These are phyloP conservation scores for Boeremia exigua DNA, from an alignment of 2,329 filamentous ascomycete genomes.

Conservation along the genomic window DNA sequence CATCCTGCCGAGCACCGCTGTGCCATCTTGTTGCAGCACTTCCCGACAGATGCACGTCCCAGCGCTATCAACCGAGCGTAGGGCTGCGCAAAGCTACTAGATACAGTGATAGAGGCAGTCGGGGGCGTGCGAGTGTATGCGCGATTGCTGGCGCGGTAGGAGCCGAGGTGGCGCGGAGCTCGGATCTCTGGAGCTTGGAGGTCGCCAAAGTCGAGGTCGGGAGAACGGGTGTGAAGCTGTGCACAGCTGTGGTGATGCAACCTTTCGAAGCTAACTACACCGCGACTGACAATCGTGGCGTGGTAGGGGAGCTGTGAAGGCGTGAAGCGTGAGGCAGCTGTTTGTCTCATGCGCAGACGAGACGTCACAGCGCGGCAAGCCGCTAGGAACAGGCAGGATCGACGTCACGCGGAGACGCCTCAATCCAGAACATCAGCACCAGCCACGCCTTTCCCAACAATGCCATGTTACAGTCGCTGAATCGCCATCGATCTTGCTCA, in stretches of 20 bases:
- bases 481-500: background rate
- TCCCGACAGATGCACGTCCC: background rate
- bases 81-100: background rate
- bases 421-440: slow-evolving; percentile 8
- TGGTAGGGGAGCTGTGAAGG: background rate
- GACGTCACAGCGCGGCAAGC: slow-evolving; percentile 28
- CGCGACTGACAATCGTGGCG: background rate
- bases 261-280: background rate
- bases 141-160: background rate
- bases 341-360: slow-evolving; percentile 17
- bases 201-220: background rate
- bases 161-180: slow-evolving; percentile 26
- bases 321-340: slow-evolving; percentile 19
- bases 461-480: background rate
- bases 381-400: slow-evolving; percentile 25
- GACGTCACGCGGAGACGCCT: slow-evolving; percentile 18
- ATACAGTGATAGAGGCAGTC: background rate
- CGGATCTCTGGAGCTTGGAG: slow-evolving; percentile 1
- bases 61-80: background rate
- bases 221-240: background rate
- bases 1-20: slow-evolving; percentile 32
- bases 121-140: background rate
- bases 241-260: slow-evolving; percentile 4
- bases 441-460: background rate
- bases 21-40: slow-evolving; percentile 18